Evolutionary conservation across 441 rosid species (phyloP), one percentile per base, ranked within the genome.

Genomic region (Isatis lusitanica): DNA sequence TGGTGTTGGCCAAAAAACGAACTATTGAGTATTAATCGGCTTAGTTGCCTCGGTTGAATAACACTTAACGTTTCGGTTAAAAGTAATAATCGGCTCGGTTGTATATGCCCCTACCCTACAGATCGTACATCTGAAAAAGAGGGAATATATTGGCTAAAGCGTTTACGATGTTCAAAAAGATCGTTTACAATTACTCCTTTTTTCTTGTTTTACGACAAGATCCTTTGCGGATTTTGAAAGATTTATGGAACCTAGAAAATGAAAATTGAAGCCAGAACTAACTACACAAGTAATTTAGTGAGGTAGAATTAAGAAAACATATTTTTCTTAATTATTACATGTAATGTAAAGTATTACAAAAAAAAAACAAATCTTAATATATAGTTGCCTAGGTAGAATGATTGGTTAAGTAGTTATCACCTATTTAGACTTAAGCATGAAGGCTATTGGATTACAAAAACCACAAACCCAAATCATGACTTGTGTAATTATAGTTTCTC

Each of bases 401-500:
- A 70, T 70, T 64, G 47, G 51, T 56, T 38, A 18, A 63, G 71
- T 75, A 30, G 51, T 46, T 38, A 63, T 63, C 40, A 57, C 39
- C 15, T 63, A 57, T 64, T 48, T 48, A 76, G 58, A 2, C 80
- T 65, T 76, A 51, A 70, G 63, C 76, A 17, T 47, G 67, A 71
- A 71, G 80, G 35, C 11, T 39, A 40, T 39, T 39, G 43, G 72
- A 76, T 76, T 64, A 70, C 57, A 48, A 76, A 17, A 69, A 76
- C 71, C 70, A 76, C 75, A 64, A 65, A 65, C 76, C 50, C 55
- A 57, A 38, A 65, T 76, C 80, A 71, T 76, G 28, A 76, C 68
- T 65, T 31, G 40, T 58, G 72, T 71, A 70, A 76, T 76, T 70
- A 76, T 76, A 65, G 72, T 76, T 70, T 65, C 68, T 64, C 80